A percentile compares a stretch with the other conserved stretches of the same genome.
Conservation (phyloP, 1,139 yeast genomes). For the Spencermartinsiella ligniputridi region DNA sequence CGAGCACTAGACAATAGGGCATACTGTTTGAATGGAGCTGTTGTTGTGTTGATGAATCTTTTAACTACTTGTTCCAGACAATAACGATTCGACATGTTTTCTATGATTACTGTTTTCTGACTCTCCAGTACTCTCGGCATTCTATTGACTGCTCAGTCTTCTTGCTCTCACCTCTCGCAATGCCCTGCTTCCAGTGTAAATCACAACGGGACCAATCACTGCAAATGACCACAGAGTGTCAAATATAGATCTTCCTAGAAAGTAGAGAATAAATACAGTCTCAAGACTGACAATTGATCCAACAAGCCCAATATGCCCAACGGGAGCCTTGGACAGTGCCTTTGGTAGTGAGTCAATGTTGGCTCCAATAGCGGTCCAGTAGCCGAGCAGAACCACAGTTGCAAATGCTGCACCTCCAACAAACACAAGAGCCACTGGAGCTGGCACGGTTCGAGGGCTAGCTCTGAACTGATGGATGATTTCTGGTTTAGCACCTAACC, state of each 20-base stretch:
- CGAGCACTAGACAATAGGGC: no score
- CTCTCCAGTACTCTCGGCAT: neutral
- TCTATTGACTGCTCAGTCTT: slow-evolving; percentile 15
- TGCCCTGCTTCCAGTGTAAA: slow-evolving; percentile 68
- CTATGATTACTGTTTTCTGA: neutral
- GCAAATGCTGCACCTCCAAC: slow-evolving; percentile 41
- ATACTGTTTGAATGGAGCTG: no score
- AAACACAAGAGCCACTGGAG: slow-evolving; percentile 53
- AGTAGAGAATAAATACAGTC: slow-evolving; percentile 60
- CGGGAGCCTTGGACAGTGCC: slow-evolving; percentile 35
- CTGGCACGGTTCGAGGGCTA: slow-evolving; percentile 52
- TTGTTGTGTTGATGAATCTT: no score
- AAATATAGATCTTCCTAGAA: slow-evolving; percentile 67
- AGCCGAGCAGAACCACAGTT: slow-evolving; percentile 31
- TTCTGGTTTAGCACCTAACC: slow-evolving; percentile 51
- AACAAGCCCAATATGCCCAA: slow-evolving; percentile 43
- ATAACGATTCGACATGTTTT: no score
- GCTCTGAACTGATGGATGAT: slow-evolving; percentile 63
- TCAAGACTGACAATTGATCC: slow-evolving; percentile 57
- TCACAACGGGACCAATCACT: slow-evolving; percentile 50
- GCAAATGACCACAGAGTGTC: slow-evolving; percentile 54
- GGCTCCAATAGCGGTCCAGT: slow-evolving; percentile 24
- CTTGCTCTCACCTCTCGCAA: slow-evolving; percentile 34
- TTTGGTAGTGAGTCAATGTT: slow-evolving; percentile 17
- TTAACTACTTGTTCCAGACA: no score